These are phyloP conservation scores for Hirsutella thompsonii DNA, from an alignment of 2,329 filamentous ascomycete genomes.

Conservation along the genomic window DNA sequence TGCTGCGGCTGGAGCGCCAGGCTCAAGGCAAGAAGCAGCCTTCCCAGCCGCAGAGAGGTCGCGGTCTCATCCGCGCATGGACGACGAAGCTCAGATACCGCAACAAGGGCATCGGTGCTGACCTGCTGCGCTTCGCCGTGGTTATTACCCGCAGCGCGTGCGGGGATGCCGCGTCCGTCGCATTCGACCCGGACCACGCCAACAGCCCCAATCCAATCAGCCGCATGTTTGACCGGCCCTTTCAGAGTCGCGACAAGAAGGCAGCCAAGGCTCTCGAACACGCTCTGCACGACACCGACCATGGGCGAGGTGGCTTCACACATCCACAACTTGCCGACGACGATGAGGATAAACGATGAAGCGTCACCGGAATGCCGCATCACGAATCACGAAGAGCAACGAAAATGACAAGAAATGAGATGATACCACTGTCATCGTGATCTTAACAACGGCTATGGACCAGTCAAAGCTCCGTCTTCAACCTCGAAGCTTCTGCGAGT, in stretches of 20 bases:
- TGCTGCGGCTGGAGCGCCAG: conserved; percentile 45
- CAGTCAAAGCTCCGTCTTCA: conserved; percentile 3
- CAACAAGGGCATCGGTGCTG: conserved; percentile 55
- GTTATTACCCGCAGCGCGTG: conserved; percentile 48
- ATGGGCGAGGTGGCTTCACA: conserved; percentile 4
- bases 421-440: too few relatives aligned
- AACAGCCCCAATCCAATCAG: conserved; percentile 51
- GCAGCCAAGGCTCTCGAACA: conserved; percentile 32
- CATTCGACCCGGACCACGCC: conserved; percentile 66
- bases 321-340: neutral
- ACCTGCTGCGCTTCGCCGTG: conserved; percentile 61
- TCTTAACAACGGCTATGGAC: too few relatives aligned
- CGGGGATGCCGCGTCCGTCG: conserved; percentile 46
- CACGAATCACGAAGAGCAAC: too few relatives aligned
- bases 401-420: too few relatives aligned
- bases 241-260: conserved; percentile 40
- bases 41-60: conserved; percentile 29
- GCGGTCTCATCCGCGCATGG: conserved; percentile 65
- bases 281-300: conserved; percentile 10
- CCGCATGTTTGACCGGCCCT: conserved; percentile 42
- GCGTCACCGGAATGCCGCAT: too few relatives aligned
- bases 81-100: conserved; percentile 62
- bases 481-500: conserved; percentile 12
- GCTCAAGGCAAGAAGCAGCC: conserved; percentile 1
- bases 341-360: too few relatives aligned